phyloP scores from a whole-genome alignment of 2,329 filamentous ascomycete species.

The Ceratocystis variospora region DNA sequence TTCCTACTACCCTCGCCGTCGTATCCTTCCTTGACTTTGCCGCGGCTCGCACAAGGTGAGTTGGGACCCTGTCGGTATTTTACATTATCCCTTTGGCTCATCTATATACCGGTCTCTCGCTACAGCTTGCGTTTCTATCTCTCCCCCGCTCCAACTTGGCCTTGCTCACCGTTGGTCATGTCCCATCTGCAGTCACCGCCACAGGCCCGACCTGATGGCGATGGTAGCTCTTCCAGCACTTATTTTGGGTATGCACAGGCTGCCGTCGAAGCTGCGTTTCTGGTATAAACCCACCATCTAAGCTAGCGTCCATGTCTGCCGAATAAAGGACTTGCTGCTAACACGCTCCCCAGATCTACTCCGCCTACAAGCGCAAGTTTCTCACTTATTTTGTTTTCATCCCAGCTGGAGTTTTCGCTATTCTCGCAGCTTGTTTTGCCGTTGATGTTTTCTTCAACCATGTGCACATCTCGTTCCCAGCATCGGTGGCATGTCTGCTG shows the following conservation, averaged over 20 bases:
- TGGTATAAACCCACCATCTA: not conserved
- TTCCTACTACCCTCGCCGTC: not conserved
- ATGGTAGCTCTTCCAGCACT: not conserved
- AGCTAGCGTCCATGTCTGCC: not conserved
- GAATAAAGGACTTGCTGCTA: not conserved
- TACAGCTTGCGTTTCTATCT: no score
- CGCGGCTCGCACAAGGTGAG: not conserved
- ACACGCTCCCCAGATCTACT: not conserved
- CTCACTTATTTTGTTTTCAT: slow-evolving; percentile 37
- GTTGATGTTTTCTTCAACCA: slow-evolving; percentile 32
- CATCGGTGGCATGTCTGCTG: slow-evolving; percentile 45
- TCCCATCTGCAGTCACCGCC: not conserved
- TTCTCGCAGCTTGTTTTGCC: slow-evolving; percentile 32
- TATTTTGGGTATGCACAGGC: not conserved
- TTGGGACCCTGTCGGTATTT: not conserved
- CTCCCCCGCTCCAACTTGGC: not conserved
- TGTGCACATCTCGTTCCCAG: slow-evolving; percentile 41
- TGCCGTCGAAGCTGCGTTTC: not conserved
- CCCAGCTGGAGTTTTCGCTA: slow-evolving; percentile 31
- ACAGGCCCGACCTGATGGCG: not conserved
- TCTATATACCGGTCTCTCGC: no score
- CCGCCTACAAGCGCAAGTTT: slow-evolving; percentile 20
- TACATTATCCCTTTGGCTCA: not conserved
- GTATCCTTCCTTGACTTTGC: not conserved
- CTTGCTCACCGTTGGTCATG: not conserved